Evolutionary conservation across 2,329 filamentous ascomycete species (phyloP), one percentile per base, ranked within the genome.

Genomic region (Aureobasidium mangrovei): DNA sequence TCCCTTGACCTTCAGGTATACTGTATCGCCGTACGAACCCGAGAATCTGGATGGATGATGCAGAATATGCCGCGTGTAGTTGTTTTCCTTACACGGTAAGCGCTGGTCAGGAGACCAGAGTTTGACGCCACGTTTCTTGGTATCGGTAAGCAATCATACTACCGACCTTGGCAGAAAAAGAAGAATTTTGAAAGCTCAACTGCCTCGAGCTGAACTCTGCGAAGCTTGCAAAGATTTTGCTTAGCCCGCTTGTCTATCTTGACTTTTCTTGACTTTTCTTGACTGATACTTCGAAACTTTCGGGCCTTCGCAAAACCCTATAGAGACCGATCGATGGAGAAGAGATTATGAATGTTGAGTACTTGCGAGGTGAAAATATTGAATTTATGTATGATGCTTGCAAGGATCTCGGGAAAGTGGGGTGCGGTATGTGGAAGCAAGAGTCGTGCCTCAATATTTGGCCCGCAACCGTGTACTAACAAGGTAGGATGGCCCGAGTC

Each of bases 191-290:
- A 38, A 43, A 31, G 49, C 29, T 10, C 49, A 53, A 38, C 49
- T 29, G 38, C 47, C 9, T 10, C 41, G 38, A 27, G 3, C 27
- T 8, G 41, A 32, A 42, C 32, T 12, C 26, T 44, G 12, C 27
- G 47, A 53, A 53, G 49, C 49, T 53, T 31, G 49, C 49, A 40
- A 53, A 53, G 49, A 39, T 31, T 43, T 51, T 31, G 4, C 49
- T 53, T 53, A 26, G 49, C 49, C 31, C 42, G 49, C 49, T 53
- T 53, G 49, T 31, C 28, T 38, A 27, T 43, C n/a, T 53, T 53
- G 40, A 29, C 40, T 53, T 53, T 53, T 43, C n/a, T 53, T 53
- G 40, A 29, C 40, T 53, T 53, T 53, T 39, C 49, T 53, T 44
- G 49, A 29, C 8, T 4, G 38, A 27, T 33, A 51, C 47, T 51